phyloP scores from a whole-genome alignment of 2,329 filamentous ascomycete genomes.

The Phaeosphaeriaceae sp. region DNA sequence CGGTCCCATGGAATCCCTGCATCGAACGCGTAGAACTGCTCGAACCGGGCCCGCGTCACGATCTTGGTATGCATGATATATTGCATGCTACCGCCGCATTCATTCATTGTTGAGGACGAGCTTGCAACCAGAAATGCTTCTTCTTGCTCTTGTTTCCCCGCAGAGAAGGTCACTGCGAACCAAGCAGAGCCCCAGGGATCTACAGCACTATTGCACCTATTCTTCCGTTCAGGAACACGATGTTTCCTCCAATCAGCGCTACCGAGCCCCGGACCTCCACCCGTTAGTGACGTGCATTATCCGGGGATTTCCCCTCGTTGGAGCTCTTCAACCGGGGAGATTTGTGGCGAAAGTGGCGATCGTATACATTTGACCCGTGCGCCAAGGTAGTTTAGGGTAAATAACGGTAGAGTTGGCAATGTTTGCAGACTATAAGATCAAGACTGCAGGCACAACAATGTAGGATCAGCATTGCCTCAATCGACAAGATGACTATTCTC shows the following conservation, averaged over 20 bases:
- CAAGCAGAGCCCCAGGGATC: slow-evolving; percentile 16
- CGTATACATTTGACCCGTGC: slow-evolving; percentile 7
- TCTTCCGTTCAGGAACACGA: slow-evolving; percentile 24
- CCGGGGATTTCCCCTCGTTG: slow-evolving; percentile 1
- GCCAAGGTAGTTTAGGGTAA: slow-evolving; percentile 11
- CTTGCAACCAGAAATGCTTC: not conserved
- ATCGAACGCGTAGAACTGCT: not conserved
- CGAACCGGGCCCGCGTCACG: not conserved
- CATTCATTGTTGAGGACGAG: not conserved
- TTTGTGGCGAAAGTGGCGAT: slow-evolving; percentile 13
- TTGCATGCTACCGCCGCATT: not conserved
- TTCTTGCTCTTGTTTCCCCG: not conserved
- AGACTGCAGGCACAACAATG: not conserved
- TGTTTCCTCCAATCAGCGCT: slow-evolving; percentile 33
- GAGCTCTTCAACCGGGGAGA: slow-evolving; percentile 2
- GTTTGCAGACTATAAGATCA: slow-evolving; percentile 2
- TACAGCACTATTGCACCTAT: slow-evolving; percentile 16
- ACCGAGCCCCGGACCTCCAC: not conserved
- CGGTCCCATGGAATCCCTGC: not conserved
- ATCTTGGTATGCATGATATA: not conserved
- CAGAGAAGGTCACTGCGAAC: slow-evolving; percentile 1
- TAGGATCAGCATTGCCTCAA: slow-evolving; percentile 11
- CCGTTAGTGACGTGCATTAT: slow-evolving; percentile 7
- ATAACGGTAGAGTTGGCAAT: not conserved
- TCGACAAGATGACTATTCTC: slow-evolving; percentile 29